Conservation (phyloP, 768 basidiomycete genomes). For the Sporobolomyces pararoseus region DNA sequence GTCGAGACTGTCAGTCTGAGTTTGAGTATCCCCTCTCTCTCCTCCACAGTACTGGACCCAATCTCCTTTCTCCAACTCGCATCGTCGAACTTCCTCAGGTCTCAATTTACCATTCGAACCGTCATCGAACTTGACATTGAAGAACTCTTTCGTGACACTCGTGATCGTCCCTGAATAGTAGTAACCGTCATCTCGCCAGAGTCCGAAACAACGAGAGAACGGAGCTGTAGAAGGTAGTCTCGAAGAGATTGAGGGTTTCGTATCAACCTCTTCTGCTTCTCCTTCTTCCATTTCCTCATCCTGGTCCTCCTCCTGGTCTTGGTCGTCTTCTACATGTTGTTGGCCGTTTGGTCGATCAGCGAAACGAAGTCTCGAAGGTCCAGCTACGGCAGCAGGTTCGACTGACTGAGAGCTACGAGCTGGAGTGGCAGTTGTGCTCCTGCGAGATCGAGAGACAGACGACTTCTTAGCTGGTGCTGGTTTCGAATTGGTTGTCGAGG, state of each 20-base stretch:
- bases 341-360: too few relatives aligned
- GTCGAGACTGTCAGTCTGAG: slow-evolving; percentile 37
- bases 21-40: slow-evolving; percentile 48
- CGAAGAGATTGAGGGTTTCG: not conserved
- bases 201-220: slow-evolving; percentile 55
- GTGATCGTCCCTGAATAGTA: slow-evolving; percentile 42
- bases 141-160: slow-evolving; percentile 46
- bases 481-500: not conserved
- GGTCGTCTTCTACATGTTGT: not conserved
- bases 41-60: slow-evolving; percentile 53
- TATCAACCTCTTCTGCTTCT: not conserved
- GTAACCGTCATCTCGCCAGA: slow-evolving; percentile 57
- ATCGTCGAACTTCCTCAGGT: slow-evolving; percentile 58
- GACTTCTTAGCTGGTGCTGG: not conserved
- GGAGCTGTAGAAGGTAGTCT: slow-evolving; percentile 18
- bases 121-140: slow-evolving; percentile 67
- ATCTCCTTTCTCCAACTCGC: slow-evolving; percentile 59
- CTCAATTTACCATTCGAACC: slow-evolving; percentile 55
- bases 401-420: not conserved
- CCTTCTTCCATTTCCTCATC: not conserved
- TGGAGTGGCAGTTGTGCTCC: not conserved
- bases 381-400: not conserved
- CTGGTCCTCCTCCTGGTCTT: not conserved
- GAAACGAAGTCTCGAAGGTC: not conserved
- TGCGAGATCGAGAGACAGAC: not conserved